Conservation (phyloP, 345 rosid genomes). For the Salix purpurea region DNA sequence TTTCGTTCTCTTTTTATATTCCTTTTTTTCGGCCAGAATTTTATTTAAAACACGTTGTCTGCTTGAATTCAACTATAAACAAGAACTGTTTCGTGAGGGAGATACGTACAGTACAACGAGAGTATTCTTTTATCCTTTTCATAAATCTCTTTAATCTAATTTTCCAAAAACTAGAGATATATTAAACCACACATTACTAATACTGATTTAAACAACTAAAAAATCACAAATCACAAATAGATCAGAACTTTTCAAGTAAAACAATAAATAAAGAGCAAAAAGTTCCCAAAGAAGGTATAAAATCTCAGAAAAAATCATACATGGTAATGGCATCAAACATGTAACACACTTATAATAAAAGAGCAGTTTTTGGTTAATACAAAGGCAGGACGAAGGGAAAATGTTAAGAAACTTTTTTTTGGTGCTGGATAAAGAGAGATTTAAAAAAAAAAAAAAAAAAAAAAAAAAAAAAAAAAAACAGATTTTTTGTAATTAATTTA, state of each 20-base stretch:
- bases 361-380: background rate
- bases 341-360: background rate
- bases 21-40: background rate
- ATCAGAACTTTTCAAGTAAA: background rate
- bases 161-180: background rate
- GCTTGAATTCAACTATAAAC: background rate
- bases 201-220: background rate
- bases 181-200: background rate
- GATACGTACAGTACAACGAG: background rate
- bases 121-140: background rate
- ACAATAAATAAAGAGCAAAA: background rate
- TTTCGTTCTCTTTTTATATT: background rate
- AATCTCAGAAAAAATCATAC: background rate
- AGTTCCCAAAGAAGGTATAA: background rate
- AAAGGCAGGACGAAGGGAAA: background rate
- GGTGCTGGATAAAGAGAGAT: background rate
- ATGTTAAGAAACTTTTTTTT: background rate
- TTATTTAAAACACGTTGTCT: background rate
- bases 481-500: background rate
- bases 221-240: background rate
- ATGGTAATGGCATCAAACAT: background rate
- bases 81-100: background rate
- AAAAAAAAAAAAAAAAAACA: too few relatives aligned
- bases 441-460: too few relatives aligned
- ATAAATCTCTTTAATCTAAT: background rate